phyloP scores from a whole-genome alignment of 2,329 filamentous ascomycete genomes.

The Ophiostoma sp. region DNA sequence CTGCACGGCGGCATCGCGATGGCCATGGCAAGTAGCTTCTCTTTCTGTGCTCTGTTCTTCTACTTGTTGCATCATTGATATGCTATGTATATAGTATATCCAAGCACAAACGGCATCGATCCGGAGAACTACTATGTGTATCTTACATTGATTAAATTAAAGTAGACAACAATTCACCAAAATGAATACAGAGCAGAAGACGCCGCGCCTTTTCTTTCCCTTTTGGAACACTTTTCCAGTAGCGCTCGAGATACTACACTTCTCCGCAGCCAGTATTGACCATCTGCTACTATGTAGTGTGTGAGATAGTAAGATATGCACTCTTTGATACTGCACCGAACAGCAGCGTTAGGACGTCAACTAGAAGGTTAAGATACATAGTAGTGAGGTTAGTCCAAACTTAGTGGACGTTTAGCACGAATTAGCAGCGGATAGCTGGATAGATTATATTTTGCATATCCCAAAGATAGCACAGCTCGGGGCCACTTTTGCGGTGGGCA shows the following conservation, averaged over 20 bases:
- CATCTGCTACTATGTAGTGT: neutral
- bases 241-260: constrained; percentile 1
- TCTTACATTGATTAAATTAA: too few species aligned
- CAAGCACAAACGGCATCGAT: too few species aligned
- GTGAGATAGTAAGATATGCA: too few species aligned
- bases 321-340: neutral
- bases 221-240: constrained; percentile 16
- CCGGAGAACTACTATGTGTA: too few species aligned
- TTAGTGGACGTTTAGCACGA: neutral
- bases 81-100: too few species aligned
- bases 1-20: neutral
- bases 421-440: neutral
- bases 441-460: neutral
- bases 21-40: neutral
- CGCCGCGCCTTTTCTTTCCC: constrained; percentile 23
- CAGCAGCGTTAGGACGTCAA: neutral
- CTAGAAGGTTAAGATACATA: too few species aligned
- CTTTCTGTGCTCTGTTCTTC: neutral
- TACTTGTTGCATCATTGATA: neutral
- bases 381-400: neutral
- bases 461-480: neutral
- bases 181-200: neutral
- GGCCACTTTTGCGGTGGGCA: neutral
- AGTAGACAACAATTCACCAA: neutral
- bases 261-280: neutral